Base-by-base conservation (phyloP, 768 basidiomycete species). In the Leccinum subtestaceum region DNA sequence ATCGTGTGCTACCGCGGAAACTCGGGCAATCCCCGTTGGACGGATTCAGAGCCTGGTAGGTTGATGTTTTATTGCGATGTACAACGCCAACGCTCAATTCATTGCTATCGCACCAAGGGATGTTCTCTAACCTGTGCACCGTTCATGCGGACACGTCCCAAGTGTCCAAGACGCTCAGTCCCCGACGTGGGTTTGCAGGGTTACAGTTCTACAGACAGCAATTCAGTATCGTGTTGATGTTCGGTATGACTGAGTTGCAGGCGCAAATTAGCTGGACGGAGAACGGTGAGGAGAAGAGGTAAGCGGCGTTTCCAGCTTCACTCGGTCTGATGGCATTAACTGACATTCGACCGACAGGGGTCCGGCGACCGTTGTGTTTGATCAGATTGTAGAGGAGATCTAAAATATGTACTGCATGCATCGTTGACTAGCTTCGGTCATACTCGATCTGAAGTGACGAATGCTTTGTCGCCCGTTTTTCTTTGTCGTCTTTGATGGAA, bases 201-300 rank as follows among this genome's bases (percentile, higher is more conserved):
- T 31, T 72, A 8, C 65, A 70, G 53, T 76, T 72, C 21, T 73
- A 68, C 53, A 63, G 62, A 45, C 71, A 69, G 40, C 59, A 69
- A 10, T 81, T 75, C 55, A 73, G 76, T 12, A 67, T 82, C 25
- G 70, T 80, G 36, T 60, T 82, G 53, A 72, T 70, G 53, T 77
- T 80, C 43, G 81, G 81, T 0, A 49, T 75, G 43, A 79, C 81
- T 0, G 81, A 82, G 52, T 51, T 81, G n/a, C 75, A 79, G 55
- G 80, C 80, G 0, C 77, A 79, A 45, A 72, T 81, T 17, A 65
- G 71, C 9, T 82, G 81, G 81, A 68, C 60, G 47, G 79, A 81
- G 53, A 61, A 75, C 49, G 71, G 57, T 5, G 32, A 60, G 31
- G 71, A 74, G 52, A 59, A 36, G 58, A 67, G 65, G 71, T 69